Evolutionary conservation across 352 stramenopile genomes (phyloP).

Genomic region (Phytophthora podocarpi): DNA sequence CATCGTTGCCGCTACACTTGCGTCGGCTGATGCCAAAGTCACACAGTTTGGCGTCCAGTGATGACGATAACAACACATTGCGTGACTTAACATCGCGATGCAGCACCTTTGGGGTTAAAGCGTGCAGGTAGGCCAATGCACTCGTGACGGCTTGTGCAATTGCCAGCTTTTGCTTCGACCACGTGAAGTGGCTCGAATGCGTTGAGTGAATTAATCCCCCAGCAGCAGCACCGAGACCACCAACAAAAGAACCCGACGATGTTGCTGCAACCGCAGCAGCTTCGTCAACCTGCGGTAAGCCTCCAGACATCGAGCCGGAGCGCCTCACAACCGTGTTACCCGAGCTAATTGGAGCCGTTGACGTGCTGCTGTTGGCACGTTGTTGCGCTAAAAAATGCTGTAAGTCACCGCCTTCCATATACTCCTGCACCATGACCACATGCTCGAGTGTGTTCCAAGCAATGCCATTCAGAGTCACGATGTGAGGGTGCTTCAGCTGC

Average conservation of each 20-base stretch:
- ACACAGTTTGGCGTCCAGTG: conserved; percentile 58
- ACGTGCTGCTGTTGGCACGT: conserved; percentile 11
- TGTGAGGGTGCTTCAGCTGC: conserved; percentile 70
- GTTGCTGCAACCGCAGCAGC: conserved; percentile 19
- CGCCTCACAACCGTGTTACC: conserved; percentile 16
- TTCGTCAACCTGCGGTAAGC: conserved; percentile 22
- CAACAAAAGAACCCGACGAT: conserved; percentile 22
- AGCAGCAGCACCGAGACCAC: conserved; percentile 5
- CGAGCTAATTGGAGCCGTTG: conserved; percentile 14
- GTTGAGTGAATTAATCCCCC: conserved; percentile 21
- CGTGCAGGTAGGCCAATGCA: conserved; percentile 84
- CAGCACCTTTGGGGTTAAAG: conserved; percentile 72
- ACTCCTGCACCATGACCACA: conserved; percentile 77
- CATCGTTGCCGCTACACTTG: conserved; percentile 47
- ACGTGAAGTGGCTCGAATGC: conserved; percentile 48
- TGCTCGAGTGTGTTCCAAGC: conserved; percentile 78
- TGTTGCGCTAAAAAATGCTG: conserved; percentile 52
- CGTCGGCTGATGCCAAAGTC: conserved; percentile 64
- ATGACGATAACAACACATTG: conserved; percentile 77
- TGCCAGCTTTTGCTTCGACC: conserved; percentile 53
- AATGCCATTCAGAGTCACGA: conserved; percentile 63
- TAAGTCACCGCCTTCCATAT: conserved; percentile 73
- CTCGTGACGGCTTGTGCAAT: conserved; percentile 61
- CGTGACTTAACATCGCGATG: conserved; percentile 90
- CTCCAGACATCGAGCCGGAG: conserved; percentile 18